Conservation (phyloP, 305 asterid species). For the Fraxinus velutina region DNA sequence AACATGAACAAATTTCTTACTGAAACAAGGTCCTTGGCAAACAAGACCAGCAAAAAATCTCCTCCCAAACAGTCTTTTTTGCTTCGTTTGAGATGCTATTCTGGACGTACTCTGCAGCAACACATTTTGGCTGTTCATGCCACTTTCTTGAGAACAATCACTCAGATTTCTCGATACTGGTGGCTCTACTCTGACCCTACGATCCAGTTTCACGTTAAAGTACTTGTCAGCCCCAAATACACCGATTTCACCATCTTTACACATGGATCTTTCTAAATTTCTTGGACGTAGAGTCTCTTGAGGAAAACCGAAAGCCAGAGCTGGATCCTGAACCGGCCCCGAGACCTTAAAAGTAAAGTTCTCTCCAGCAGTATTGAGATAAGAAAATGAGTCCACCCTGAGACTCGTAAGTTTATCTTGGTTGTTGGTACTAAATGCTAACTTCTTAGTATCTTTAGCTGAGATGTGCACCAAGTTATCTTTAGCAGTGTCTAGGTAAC, state of each 20-base stretch:
- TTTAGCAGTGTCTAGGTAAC: constrained; percentile 57
- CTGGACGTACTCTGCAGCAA: constrained; percentile 25
- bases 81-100: constrained; percentile 31
- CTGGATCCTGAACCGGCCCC: constrained; percentile 42
- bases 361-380: constrained; percentile 31
- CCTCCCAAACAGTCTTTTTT: constrained; percentile 34
- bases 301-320: constrained; percentile 38
- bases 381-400: constrained; percentile 36
- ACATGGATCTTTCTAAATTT: constrained; percentile 23
- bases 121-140: constrained; percentile 50
- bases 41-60: constrained; percentile 44
- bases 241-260: constrained; percentile 54
- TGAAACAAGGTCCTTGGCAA: constrained; percentile 59
- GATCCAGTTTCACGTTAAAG: constrained; percentile 66
- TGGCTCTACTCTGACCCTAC: constrained; percentile 16
- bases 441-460: constrained; percentile 33
- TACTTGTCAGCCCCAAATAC: constrained; percentile 76
- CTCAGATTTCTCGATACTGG: constrained; percentile 38
- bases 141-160: constrained; percentile 44
- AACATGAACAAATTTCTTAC: constrained; percentile 38
- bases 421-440: constrained; percentile 25
- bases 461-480: constrained; percentile 43
- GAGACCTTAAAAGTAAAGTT: constrained; percentile 39
- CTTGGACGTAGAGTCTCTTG: constrained; percentile 14
- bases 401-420: constrained; percentile 19